Percentiles rank a stretch among this genome's conserved stretches.
These are phyloP conservation scores for Cladophialophora chaetospira DNA, from an alignment of 2,329 filamentous ascomycete genomes.

Conservation along the genomic window DNA sequence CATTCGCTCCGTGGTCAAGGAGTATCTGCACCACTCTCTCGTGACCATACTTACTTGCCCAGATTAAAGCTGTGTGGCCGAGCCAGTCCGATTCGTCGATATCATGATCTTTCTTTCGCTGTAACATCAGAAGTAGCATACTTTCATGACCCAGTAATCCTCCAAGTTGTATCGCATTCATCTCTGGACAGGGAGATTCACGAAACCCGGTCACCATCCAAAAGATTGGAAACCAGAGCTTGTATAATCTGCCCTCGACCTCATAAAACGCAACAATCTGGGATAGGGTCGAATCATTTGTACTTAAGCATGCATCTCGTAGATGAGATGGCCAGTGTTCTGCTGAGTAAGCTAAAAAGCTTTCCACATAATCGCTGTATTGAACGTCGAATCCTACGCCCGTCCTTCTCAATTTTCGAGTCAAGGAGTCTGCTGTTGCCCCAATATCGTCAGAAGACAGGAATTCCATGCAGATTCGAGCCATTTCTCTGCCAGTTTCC, in stretches of 20 bases:
- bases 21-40: constrained; percentile 19
- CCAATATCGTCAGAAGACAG: not conserved
- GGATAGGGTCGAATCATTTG: not conserved
- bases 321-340: constrained; percentile 16
- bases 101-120: not conserved
- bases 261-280: not conserved
- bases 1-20: constrained; percentile 8
- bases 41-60: constrained; percentile 9
- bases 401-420: not conserved
- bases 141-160: not conserved
- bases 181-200: not conserved
- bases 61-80: constrained; percentile 1
- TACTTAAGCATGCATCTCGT: constrained; percentile 1
- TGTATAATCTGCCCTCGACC: not conserved
- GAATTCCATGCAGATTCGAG: constrained; percentile 15
- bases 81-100: not conserved
- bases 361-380: not conserved
- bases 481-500: constrained; percentile 12
- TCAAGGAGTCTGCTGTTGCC: not conserved
- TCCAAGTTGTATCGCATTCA: constrained; percentile 5
- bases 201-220: not conserved
- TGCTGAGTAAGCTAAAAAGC: constrained; percentile 11
- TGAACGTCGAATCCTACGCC: not conserved
- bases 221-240: not conserved
- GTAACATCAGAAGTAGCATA: constrained; percentile 1